phyloP scores from a whole-genome alignment of 2,329 filamentous ascomycete species.

The Microascus cirrosus region DNA sequence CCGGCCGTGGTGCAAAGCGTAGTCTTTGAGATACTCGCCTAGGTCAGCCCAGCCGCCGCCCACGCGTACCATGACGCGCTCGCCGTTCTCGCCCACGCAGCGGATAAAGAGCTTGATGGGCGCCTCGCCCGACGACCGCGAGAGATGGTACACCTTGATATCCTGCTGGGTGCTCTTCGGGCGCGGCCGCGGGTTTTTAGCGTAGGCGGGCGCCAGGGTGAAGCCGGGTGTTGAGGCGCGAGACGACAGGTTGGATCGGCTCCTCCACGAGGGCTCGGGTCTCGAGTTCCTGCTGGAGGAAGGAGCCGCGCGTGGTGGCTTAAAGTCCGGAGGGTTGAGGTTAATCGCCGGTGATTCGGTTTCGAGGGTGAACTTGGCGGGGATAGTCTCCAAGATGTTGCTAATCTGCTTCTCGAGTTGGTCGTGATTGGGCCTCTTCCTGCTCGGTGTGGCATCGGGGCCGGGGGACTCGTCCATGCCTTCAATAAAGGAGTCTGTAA shows the following conservation, averaged over 20 bases:
- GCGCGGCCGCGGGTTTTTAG: slow-evolving; percentile 35
- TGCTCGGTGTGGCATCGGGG: slow-evolving; percentile 20
- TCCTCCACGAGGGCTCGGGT: slow-evolving; percentile 33
- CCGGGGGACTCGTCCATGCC: slow-evolving; percentile 30
- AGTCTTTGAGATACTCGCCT: slow-evolving; percentile 88
- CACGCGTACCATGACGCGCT: slow-evolving; percentile 95
- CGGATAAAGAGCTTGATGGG: slow-evolving; percentile 94
- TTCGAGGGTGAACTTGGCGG: slow-evolving; percentile 66
- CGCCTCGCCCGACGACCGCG: slow-evolving; percentile 68
- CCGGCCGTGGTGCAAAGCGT: slow-evolving; percentile 84
- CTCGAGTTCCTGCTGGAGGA: slow-evolving; percentile 23
- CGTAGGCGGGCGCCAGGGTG: slow-evolving; percentile 51
- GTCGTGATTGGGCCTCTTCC: slow-evolving; percentile 37
- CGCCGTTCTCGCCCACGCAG: slow-evolving; percentile 77
- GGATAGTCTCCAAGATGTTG: slow-evolving; percentile 66
- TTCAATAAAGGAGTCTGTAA: slow-evolving; percentile 25
- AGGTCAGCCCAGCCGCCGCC: slow-evolving; percentile 98
- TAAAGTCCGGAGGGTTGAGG: slow-evolving; percentile 47
- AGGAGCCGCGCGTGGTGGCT: slow-evolving; percentile 26
- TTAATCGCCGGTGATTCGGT: slow-evolving; percentile 37
- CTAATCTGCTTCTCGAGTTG: slow-evolving; percentile 72
- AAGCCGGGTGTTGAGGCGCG: slow-evolving; percentile 56
- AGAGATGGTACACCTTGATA: slow-evolving; percentile 87
- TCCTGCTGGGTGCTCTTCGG: slow-evolving; percentile 43
- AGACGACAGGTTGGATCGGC: slow-evolving; percentile 39